Evolutionary conservation across 805 yeast species (phyloP), one percentile per base, ranked within the genome.

Genomic region (Scheffersomyces lignosus): DNA sequence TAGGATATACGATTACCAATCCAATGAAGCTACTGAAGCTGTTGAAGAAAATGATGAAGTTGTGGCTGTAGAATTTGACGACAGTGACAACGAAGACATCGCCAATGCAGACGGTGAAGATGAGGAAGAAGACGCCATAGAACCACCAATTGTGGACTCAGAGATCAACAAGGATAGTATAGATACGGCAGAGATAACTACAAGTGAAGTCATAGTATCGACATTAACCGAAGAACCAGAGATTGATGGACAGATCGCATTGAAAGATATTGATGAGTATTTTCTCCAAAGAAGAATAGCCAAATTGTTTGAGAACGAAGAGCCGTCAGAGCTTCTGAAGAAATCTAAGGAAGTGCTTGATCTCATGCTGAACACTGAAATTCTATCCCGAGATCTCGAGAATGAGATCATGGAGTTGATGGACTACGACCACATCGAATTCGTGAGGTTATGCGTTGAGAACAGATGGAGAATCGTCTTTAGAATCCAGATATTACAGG

Each of bases 251-350:
- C 27, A 31, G 12, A 14, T 48, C 7, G 34, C 51, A 13, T 14
- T 52, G 8, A 29, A 37, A 25, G 47, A 45, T 14, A 48, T 56
- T 9, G 58, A 70, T 37, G 58, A 54, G 5, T 72, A 63, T 38
- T 86, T 80, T 75, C 58, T 86, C 2, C 77, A 77, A 34, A 65
- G 78, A 39, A 67, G 71, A 33, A 44, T 86, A 1, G 55, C 77
- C 53, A 27, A 47, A 37, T 5, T 62, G 55, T 31, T 47, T 51
- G 44, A 48, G 3, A 47, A 17, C 78, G 78, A 46, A 56, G 72
- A 43, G 66, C 53, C 52, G 52, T 56, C 27, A 32, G 66, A 13
- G 9, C 73, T 70, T 26, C 69, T 66, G 18, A 48, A 41, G 9
- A 27, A 68, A 4, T 56, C 81, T 5, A 48, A 58, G 1, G 53